A percentile compares a stretch with the other conserved stretches of the same genome.
phyloP scores from a whole-genome alignment of 2,329 filamentous ascomycete genomes.

The Parascedosporium putredinis region DNA sequence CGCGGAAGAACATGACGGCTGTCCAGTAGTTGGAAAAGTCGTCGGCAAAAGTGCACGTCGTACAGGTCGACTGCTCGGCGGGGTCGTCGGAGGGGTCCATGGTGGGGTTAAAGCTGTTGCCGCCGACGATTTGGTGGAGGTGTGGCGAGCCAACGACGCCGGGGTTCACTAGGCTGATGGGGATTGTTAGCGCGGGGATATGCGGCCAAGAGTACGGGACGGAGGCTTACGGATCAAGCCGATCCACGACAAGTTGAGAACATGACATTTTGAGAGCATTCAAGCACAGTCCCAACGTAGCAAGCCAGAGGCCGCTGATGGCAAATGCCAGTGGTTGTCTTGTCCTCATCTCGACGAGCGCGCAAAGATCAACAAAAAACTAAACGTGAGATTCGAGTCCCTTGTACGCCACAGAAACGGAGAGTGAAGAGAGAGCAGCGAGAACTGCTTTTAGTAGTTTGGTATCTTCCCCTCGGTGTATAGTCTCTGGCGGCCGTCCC shows the following conservation, averaged over 20 bases:
- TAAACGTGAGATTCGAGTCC: not conserved
- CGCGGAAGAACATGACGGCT: constrained; percentile 22
- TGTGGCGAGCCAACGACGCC: constrained; percentile 32
- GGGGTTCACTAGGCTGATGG: constrained; percentile 27
- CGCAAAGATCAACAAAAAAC: not conserved
- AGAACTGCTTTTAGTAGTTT: not conserved
- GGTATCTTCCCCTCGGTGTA: not conserved
- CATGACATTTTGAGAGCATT: not conserved
- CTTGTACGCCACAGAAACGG: not conserved
- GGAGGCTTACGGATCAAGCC: not conserved
- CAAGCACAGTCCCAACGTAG: not conserved
- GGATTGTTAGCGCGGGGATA: not conserved
- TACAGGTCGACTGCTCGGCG: constrained; percentile 24
- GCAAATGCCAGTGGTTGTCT: not conserved
- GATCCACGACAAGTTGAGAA: not conserved
- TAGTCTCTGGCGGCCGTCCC: not conserved
- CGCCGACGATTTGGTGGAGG: constrained; percentile 35
- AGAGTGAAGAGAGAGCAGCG: not conserved
- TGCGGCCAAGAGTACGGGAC: not conserved
- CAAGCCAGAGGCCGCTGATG: not conserved
- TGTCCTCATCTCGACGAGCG: not conserved
- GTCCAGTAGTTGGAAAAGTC: constrained; percentile 25
- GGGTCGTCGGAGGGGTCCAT: constrained; percentile 24
- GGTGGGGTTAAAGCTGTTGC: constrained; percentile 34
- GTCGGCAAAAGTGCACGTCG: constrained; percentile 24